Evolutionary conservation across 176 grass and related monocot genomes (phyloP).

Genomic region (Zizania latifolia): DNA sequence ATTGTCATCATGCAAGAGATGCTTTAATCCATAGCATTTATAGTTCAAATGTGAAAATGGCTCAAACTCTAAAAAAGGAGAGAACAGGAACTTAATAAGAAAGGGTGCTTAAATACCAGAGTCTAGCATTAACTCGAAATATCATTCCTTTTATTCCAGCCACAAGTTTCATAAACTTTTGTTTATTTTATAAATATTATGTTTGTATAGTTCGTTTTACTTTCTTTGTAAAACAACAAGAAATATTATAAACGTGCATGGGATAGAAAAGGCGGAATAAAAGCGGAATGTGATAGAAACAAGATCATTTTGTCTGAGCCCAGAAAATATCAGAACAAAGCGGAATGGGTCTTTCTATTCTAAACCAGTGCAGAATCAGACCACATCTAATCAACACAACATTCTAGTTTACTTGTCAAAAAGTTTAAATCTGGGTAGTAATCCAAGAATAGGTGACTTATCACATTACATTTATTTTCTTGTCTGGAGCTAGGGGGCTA

Average conservation of each 20-base stretch:
- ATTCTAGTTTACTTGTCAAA: background rate
- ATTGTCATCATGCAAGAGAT: background rate
- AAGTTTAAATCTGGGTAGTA: slow-evolving; percentile 12
- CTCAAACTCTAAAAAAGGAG: background rate
- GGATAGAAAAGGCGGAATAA: background rate
- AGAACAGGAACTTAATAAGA: background rate
- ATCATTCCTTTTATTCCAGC: background rate
- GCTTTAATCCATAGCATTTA: background rate
- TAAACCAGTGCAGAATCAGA: background rate
- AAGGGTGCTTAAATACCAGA: background rate
- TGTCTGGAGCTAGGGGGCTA: background rate
- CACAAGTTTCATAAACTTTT: background rate
- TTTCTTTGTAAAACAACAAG: slow-evolving; percentile 13
- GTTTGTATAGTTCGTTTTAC: background rate
- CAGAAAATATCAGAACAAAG: background rate
- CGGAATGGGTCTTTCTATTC: background rate
- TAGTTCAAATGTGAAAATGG: background rate
- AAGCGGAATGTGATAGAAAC: no score
- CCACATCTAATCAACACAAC: background rate
- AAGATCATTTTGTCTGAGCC: background rate
- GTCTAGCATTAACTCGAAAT: background rate
- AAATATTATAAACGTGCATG: background rate
- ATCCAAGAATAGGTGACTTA: slow-evolving; percentile 23
- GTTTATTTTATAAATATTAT: background rate
- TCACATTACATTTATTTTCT: background rate